Percentiles rank a stretch among this genome's conserved stretches.
Conservation (phyloP, 805 yeast genomes). For the Yamadazyma philogaea region DNA sequence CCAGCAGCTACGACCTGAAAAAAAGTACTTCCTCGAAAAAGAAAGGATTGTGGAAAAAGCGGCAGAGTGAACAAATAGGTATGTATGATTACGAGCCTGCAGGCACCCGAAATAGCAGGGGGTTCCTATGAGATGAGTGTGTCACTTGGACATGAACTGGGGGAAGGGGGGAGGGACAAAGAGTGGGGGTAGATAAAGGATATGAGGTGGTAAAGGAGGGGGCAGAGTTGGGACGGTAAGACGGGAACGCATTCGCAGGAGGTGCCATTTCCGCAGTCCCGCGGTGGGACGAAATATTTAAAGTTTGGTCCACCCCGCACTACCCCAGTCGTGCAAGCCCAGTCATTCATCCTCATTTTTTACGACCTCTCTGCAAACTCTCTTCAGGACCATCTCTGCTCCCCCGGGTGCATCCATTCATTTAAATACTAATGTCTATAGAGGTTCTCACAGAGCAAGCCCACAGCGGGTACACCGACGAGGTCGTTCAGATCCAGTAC, state of each 20-base stretch:
- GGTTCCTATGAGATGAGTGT: too few relatives aligned
- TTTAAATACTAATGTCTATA: slow-evolving; percentile 18
- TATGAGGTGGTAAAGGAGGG: too few relatives aligned
- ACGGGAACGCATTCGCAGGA: too few relatives aligned
- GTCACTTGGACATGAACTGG: too few relatives aligned
- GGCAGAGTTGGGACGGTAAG: too few relatives aligned
- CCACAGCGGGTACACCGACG: slow-evolving; percentile 69
- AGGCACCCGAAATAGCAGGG: too few relatives aligned
- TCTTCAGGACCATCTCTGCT: neutral
- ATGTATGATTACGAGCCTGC: slow-evolving; percentile 30
- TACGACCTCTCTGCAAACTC: neutral
- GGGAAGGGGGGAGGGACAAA: too few relatives aligned
- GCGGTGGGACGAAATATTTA: too few relatives aligned
- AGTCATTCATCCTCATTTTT: slow-evolving; percentile 2
- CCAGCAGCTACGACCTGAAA: slow-evolving; percentile 36
- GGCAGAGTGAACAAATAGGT: slow-evolving; percentile 31
- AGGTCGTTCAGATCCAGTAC: slow-evolving; percentile 60
- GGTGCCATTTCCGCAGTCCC: too few relatives aligned
- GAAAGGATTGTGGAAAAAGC: slow-evolving; percentile 16
- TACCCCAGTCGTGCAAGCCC: slow-evolving; percentile 2
- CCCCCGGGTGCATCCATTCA: neutral
- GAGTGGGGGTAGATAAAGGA: too few relatives aligned
- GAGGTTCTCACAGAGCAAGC: slow-evolving; percentile 60
- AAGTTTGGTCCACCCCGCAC: slow-evolving; percentile 1
- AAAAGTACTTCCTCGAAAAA: slow-evolving; percentile 32